Evolutionary conservation across 1,284 basidiomycete genomes (phyloP).

Genomic region (Cryptococcus jaspeensis): DNA sequence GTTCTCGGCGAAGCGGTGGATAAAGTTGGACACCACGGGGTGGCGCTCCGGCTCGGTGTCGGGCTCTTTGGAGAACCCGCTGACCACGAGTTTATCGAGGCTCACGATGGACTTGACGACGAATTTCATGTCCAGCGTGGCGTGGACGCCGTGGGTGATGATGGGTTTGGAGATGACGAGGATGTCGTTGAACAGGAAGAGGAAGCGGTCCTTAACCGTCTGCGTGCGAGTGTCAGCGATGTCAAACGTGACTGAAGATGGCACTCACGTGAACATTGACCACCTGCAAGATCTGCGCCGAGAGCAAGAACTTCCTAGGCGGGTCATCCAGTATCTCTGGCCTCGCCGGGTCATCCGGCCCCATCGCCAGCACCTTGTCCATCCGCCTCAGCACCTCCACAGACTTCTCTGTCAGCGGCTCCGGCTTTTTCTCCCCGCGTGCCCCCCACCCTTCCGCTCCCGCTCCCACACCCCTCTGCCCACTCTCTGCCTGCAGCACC

Average conservation of each 20-base stretch:
- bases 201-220: slow-evolving; percentile 91
- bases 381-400: slow-evolving; percentile 40
- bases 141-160: slow-evolving; percentile 58
- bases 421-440: neutral
- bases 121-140: slow-evolving; percentile 76
- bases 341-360: slow-evolving; percentile 59
- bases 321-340: slow-evolving; percentile 74
- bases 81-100: slow-evolving; percentile 58
- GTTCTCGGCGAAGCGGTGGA: slow-evolving; percentile 69
- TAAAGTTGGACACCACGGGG: slow-evolving; percentile 66
- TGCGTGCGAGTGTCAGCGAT: slow-evolving; percentile 20
- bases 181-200: slow-evolving; percentile 93
- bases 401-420: slow-evolving; percentile 21
- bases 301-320: slow-evolving; percentile 76
- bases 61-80: slow-evolving; percentile 35
- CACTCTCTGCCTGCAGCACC: neutral
- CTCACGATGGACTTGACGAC: slow-evolving; percentile 83
- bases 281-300: slow-evolving; percentile 86
- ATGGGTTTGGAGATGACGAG: slow-evolving; percentile 70
- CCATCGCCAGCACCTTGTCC: slow-evolving; percentile 60
- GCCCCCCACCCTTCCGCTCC: slow-evolving; percentile 4
- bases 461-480: neutral
- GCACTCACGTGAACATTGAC: slow-evolving; percentile 69
- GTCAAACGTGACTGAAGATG: neutral
- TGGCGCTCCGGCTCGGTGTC: slow-evolving; percentile 52